These are phyloP conservation scores for Gypsophila paniculata DNA, from an alignment of 179 eudicot species.

Conservation along the genomic window DNA sequence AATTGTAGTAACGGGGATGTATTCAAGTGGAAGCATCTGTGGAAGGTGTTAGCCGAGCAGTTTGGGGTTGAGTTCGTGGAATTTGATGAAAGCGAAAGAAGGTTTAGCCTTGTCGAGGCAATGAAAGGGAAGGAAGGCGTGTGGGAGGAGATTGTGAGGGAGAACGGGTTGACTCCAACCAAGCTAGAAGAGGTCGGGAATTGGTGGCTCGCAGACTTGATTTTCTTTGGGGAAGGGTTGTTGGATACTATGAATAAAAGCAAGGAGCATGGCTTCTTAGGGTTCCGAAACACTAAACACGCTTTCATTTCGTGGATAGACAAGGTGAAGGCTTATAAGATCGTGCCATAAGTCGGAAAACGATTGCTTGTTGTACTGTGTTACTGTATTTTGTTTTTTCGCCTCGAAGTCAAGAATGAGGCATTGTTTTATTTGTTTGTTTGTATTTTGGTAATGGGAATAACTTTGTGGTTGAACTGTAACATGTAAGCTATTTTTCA, in stretches of 20 bases:
- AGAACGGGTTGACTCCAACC: slow-evolving; percentile 31
- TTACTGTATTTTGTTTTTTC: not conserved
- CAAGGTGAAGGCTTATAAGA: slow-evolving; percentile 42
- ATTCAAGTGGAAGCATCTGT: slow-evolving; percentile 48
- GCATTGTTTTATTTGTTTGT: not conserved
- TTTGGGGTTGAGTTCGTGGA: slow-evolving; percentile 37
- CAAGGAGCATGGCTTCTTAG: slow-evolving; percentile 51
- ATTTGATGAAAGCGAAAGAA: slow-evolving; percentile 20
- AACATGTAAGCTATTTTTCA: not conserved
- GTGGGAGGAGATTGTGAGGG: slow-evolving; percentile 46
- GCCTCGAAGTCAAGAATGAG: slow-evolving; percentile 1
- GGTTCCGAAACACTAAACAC: slow-evolving; percentile 45
- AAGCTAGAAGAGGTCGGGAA: slow-evolving; percentile 40
- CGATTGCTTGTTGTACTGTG: not conserved
- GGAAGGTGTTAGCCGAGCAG: slow-evolving; percentile 43
- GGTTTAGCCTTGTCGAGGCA: slow-evolving; percentile 29
- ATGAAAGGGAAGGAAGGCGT: slow-evolving; percentile 38
- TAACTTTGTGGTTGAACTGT: not conserved
- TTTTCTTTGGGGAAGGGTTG: slow-evolving; percentile 12
- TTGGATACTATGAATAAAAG: slow-evolving; percentile 50
- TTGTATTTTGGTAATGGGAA: slow-evolving; percentile 8
- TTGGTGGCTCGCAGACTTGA: slow-evolving; percentile 38
- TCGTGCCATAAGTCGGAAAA: slow-evolving; percentile 30
- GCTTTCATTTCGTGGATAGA: slow-evolving; percentile 45
- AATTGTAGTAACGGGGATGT: slow-evolving; percentile 49